Conservation (phyloP, 257 asterid genomes). For the Solanum pimpinellifolium region DNA sequence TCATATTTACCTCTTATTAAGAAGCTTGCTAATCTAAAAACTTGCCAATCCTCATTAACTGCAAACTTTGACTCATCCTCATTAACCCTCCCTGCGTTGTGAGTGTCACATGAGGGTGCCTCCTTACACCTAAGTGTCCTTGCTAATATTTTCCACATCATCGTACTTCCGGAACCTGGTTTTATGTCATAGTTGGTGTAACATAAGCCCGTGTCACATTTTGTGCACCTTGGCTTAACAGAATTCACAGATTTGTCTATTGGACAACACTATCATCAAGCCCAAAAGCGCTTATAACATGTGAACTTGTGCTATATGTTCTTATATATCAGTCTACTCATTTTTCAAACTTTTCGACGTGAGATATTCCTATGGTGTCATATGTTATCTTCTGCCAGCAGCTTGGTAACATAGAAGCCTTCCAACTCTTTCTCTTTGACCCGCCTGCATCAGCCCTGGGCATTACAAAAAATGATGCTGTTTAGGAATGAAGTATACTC, state of each 20-base stretch:
- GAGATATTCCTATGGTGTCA: neutral
- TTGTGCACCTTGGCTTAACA: neutral
- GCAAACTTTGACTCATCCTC: neutral
- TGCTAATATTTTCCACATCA: neutral
- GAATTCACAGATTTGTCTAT: neutral
- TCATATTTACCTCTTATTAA: neutral
- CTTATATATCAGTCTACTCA: neutral
- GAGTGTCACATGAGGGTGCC: neutral
- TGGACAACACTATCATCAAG: neutral
- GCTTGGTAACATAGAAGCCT: neutral
- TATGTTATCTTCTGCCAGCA: neutral
- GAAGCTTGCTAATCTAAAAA: neutral
- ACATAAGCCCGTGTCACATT: neutral
- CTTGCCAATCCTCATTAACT: neutral
- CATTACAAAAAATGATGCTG: neutral
- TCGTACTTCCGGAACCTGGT: neutral
- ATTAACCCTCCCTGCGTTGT: neutral
- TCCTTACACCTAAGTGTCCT: neutral
- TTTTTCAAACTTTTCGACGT: neutral
- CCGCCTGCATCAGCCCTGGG: neutral
- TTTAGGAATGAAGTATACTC: neutral
- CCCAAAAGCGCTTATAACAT: neutral
- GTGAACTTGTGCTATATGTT: neutral
- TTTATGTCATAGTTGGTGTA: neutral
- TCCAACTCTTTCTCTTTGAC: neutral